A percentile compares a stretch with the other conserved stretches of the same genome.
Evolutionary conservation across 176 grass and related monocot species (phyloP).

Genomic region (Otatea glauca): DNA sequence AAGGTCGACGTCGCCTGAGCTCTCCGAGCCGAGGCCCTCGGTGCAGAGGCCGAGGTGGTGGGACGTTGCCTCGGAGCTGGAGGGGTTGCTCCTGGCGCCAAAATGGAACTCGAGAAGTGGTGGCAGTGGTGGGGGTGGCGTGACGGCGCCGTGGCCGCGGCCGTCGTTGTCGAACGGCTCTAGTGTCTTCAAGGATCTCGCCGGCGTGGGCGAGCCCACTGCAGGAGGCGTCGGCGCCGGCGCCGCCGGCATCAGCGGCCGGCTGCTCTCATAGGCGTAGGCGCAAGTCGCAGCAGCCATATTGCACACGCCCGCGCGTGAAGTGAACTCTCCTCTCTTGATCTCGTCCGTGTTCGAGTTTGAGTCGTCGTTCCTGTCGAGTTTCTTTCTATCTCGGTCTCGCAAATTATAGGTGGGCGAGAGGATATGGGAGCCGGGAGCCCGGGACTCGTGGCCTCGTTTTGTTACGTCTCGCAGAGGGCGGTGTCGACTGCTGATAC

Average conservation of each 20-base stretch:
- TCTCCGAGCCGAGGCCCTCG: conserved; percentile 80
- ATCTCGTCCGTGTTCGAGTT: background rate
- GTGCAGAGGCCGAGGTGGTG: conserved; percentile 62
- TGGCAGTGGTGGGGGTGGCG: background rate
- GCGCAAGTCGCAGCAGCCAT: conserved; percentile 45
- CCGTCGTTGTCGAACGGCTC: background rate
- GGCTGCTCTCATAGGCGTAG: conserved; percentile 8
- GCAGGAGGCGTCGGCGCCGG: background rate
- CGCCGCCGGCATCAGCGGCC: background rate
- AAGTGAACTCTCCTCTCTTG: conserved; percentile 1
- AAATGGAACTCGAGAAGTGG: background rate
- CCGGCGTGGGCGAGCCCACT: background rate
- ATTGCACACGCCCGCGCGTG: conserved; percentile 1
- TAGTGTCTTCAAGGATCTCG: background rate
- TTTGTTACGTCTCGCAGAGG: background rate
- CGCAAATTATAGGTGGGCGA: conserved; percentile 26
- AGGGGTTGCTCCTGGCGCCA: background rate
- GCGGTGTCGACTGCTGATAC: conserved; percentile 17
- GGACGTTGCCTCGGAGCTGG: conserved; percentile 6
- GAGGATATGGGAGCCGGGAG: background rate
- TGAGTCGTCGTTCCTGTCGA: background rate
- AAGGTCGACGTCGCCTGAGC: conserved; percentile 62
- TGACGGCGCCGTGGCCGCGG: background rate
- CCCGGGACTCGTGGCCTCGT: conserved; percentile 46
- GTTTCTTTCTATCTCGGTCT: background rate